These are phyloP conservation scores for Nigrospora sphaerica DNA, from an alignment of 2,329 filamentous ascomycete species.

Conservation along the genomic window DNA sequence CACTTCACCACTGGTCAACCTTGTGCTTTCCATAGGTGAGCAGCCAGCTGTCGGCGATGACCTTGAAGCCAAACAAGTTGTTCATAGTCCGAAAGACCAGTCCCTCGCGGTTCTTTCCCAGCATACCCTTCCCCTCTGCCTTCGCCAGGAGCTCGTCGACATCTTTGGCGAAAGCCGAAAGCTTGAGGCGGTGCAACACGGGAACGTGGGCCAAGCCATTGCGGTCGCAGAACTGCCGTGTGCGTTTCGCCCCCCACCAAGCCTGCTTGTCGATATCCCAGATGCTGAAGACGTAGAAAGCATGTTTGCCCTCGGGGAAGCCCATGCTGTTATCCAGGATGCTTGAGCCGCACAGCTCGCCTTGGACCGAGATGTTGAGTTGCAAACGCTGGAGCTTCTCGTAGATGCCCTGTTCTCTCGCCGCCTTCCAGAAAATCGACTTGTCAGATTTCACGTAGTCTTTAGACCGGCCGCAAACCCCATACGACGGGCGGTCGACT, in stretches of 20 bases:
- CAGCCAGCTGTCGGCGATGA: constrained; percentile 22
- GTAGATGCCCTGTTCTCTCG: constrained; percentile 12
- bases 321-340: constrained; percentile 19
- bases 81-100: constrained; percentile 18
- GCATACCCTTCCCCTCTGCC: constrained; percentile 16
- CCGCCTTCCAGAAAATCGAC: constrained; percentile 15
- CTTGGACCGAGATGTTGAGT: constrained; percentile 18
- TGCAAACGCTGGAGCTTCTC: constrained; percentile 9
- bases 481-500: constrained; percentile 5
- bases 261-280: constrained; percentile 10
- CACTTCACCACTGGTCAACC: constrained; percentile 14
- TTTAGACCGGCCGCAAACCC: constrained; percentile 11
- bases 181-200: constrained; percentile 1
- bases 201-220: constrained; percentile 9
- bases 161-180: constrained; percentile 6
- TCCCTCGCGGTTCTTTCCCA: constrained; percentile 18
- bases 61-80: constrained; percentile 16
- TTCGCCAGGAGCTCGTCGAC: constrained; percentile 14
- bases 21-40: constrained; percentile 11
- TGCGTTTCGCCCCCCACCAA: neutral
- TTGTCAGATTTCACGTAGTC: constrained; percentile 11
- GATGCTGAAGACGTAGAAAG: constrained; percentile 15
- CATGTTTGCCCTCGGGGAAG: constrained; percentile 11
- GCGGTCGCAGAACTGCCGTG: constrained; percentile 3
- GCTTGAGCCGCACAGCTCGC: constrained; percentile 19